Evolutionary conservation across 805 yeast genomes (phyloP), one percentile per base, ranked within the genome.

Genomic region (Pichia paraexigua): DNA sequence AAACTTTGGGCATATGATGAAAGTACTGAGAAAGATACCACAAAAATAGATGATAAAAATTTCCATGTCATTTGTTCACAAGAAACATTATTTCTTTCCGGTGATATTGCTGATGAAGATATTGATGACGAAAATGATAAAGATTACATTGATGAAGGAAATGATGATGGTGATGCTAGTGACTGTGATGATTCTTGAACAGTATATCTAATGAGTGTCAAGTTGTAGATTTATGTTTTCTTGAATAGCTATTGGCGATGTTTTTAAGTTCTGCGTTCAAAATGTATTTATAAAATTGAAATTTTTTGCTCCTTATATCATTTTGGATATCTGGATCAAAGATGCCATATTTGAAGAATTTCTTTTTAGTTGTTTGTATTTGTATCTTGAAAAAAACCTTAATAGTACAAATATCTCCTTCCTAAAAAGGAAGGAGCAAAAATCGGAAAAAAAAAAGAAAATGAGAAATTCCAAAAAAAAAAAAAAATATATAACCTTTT

Each of bases 1-100:
- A 53, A 60, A 21, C 49, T 80, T 12, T 77, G 75, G 76, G 53
- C 51, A 0, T 79, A 66, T 53, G 67, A 64, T 46, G 71, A 67
- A 37, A 60, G 64, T 10, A 56, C 50, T 7, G 46, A 47, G 17
- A n/a, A 28, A 2, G 41, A 40, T 10, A 17, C 20, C 17, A 54
- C 52, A 17, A 57, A 51, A 12, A 47, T 56, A 10, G 53, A 55
- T 20, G 52, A 46, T 1, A 24, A 51, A 10, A 54, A 56, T 20
- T 42, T 56, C 3, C 61, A 62, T 11, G 52, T 57, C 6, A 40
- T 54, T 12, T 60, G 62, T 43, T 60, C 64, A 12, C 52, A 60
- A 18, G 65, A 63, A 25, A 60, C 68, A 2, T 47, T 54, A 47
- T 55, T 49, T 47, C 58, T 58, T 46, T 54, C 60, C 43, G 62